Percentiles rank a stretch among this genome's conserved stretches.
These are phyloP conservation scores for Pleoardoris graminearum DNA, from an alignment of 2,329 filamentous ascomycete species.

Conservation along the genomic window DNA sequence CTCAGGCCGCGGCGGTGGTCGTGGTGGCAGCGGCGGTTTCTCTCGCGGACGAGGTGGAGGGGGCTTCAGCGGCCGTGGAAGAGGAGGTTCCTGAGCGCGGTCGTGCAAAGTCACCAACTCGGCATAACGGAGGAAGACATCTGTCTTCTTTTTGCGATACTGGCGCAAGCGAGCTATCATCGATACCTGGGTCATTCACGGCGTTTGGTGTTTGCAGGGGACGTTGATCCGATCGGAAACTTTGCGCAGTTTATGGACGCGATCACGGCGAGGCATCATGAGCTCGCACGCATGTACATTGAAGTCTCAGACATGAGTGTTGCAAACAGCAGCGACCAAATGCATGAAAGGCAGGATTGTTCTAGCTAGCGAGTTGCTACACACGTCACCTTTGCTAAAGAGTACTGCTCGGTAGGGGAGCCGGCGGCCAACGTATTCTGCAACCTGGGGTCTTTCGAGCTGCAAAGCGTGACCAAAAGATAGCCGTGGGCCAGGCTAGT, in stretches of 20 bases:
- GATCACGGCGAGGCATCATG: constrained; percentile 18
- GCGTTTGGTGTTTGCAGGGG: constrained; percentile 35
- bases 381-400: neutral
- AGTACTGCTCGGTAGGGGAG: no score
- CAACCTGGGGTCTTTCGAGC: no score
- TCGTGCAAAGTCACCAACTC: neutral
- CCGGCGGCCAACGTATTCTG: no score
- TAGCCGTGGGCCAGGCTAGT: no score
- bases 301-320: neutral
- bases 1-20: constrained; percentile 46
- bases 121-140: neutral
- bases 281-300: constrained; percentile 2
- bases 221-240: constrained; percentile 18
- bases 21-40: constrained; percentile 38
- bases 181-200: constrained; percentile 26
- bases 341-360: neutral
- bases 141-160: constrained; percentile 2
- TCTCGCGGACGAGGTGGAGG: constrained; percentile 33
- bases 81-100: constrained; percentile 36
- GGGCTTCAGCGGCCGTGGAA: constrained; percentile 33
- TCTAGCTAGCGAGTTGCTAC: neutral
- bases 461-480: no score
- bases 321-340: neutral
- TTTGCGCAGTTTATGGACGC: constrained; percentile 25
- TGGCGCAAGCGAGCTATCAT: constrained; percentile 6